phyloP scores from a whole-genome alignment of 768 basidiomycete species.

The Mycena epipterygia region DNA sequence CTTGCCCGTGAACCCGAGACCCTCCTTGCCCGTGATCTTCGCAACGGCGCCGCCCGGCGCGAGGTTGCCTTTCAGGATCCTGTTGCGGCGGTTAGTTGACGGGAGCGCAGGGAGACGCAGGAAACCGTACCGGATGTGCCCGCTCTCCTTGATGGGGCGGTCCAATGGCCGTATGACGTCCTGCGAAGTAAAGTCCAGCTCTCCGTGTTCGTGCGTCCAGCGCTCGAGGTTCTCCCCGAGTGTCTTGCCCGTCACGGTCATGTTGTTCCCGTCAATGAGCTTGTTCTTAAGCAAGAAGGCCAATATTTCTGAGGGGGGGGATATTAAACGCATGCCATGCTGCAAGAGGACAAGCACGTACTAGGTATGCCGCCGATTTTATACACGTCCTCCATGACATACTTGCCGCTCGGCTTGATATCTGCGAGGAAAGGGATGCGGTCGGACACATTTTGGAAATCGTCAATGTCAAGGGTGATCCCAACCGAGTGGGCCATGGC shows the following conservation, averaged over 20 bases:
- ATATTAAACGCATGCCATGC: constrained; percentile 16
- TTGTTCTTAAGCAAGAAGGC: constrained; percentile 89
- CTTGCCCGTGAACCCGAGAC: constrained; percentile 89
- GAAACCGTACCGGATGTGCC: constrained; percentile 84
- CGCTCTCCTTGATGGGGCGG: constrained; percentile 90
- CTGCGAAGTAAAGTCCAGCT: constrained; percentile 76
- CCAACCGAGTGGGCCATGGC: constrained; percentile 98
- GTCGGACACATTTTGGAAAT: constrained; percentile 95
- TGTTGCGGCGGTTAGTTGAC: constrained; percentile 43
- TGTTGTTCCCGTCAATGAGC: constrained; percentile 89
- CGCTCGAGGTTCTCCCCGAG: constrained; percentile 93
- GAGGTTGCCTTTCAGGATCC: constrained; percentile 92
- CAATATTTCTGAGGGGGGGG: constrained; percentile 73
- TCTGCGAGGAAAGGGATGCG: constrained; percentile 95
- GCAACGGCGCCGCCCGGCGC: constrained; percentile 97
- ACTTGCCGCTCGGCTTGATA: constrained; percentile 97
- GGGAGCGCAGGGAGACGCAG: not conserved
- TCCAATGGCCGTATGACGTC: constrained; percentile 90
- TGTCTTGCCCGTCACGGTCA: constrained; percentile 92
- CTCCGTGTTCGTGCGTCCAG: constrained; percentile 87
- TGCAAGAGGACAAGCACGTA: constrained; percentile 62
- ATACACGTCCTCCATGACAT: constrained; percentile 98
- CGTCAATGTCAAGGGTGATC: constrained; percentile 88
- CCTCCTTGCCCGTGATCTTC: constrained; percentile 98
- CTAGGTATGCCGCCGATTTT: constrained; percentile 97